Base-by-base conservation (phyloP, 163 green algal genomes). In the Chlamydomonas reinhardtii region DNA sequence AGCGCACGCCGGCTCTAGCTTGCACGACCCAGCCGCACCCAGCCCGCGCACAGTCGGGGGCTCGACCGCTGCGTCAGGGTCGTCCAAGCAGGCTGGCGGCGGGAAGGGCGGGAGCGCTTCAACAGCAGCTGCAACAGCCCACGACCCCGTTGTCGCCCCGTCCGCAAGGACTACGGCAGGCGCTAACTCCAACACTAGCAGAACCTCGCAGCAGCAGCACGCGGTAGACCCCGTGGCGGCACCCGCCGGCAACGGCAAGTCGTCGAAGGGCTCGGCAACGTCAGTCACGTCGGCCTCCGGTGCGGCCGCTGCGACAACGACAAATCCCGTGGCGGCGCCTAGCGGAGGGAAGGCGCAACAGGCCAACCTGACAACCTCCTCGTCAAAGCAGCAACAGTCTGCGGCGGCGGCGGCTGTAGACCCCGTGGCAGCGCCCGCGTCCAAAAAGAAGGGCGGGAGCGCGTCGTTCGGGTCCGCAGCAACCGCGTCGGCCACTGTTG, bases 61-160 rank as follows among this genome's bases (percentile, higher is more conserved):
- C 62, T 70, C 62, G 11, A 8, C 39, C 5, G 27, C 48, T 56
- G 39, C 48, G 48, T 56, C 48, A 19, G 48, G 48, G 48, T 17
- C 48, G 48, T 22, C 48, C 12, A 56, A 56, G 48, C 48, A 56
- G 48, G 48, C 48, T 14, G 48, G 48, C 48, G 48, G 11, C 11
- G 48, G 48, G 48, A 56, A 56, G 48, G 48, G 48, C 6, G 48
- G 6, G 6, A 56, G 48, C 48, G 5, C 48, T 14, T 56, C 64
- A 75, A 35, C 62, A 75, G 35, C 20, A 83, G 75, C n/a, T n/a
- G n/a, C n/a, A n/a, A n/a, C 37, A 73, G 75, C 75, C 31, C 48
- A 56, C 14, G 48, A 56, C 48, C 48, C 48, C 48, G 48, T 56
- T 14, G 48, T 14, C 48, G 48, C 48, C 6, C 48, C 48, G 48